Percentiles rank a stretch among this genome's conserved stretches.
Conservation (phyloP, 208 protist species). For the Sergeia podlipaevii region DNA sequence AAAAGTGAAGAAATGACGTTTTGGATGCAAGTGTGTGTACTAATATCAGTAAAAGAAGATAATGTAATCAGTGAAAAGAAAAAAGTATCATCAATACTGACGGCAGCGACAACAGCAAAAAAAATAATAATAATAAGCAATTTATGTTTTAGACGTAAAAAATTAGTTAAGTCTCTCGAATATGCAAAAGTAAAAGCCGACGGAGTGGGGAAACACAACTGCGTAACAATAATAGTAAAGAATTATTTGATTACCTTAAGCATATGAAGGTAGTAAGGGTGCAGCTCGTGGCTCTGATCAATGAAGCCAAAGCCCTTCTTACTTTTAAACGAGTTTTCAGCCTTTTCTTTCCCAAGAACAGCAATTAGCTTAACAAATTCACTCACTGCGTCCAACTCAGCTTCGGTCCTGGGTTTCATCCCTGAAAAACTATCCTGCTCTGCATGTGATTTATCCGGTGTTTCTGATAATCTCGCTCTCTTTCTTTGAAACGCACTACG, state of each 20-base stretch:
- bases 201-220: too few species aligned
- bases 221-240: constrained; percentile 13
- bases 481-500: constrained; percentile 35
- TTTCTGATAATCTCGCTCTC: constrained; percentile 19
- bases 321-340: constrained; percentile 57
- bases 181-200: too few species aligned
- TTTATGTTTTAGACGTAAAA: too few species aligned
- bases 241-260: constrained; percentile 18
- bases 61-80: too few species aligned
- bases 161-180: too few species aligned
- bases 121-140: too few species aligned
- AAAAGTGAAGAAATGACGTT: too few species aligned
- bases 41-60: too few species aligned
- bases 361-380: constrained; percentile 62
- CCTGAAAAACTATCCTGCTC: constrained; percentile 29
- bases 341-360: constrained; percentile 56
- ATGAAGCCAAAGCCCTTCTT: constrained; percentile 85
- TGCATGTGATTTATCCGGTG: constrained; percentile 6
- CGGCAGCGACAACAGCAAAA: too few species aligned
- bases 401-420: constrained; percentile 24
- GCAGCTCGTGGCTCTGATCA: constrained; percentile 48
- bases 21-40: too few species aligned
- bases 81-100: too few species aligned
- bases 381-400: constrained; percentile 57
- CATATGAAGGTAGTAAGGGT: constrained; percentile 72